Evolutionary conservation across 2,329 filamentous ascomycete genomes (phyloP).

Genomic region (Colletotrichum shisoi): DNA sequence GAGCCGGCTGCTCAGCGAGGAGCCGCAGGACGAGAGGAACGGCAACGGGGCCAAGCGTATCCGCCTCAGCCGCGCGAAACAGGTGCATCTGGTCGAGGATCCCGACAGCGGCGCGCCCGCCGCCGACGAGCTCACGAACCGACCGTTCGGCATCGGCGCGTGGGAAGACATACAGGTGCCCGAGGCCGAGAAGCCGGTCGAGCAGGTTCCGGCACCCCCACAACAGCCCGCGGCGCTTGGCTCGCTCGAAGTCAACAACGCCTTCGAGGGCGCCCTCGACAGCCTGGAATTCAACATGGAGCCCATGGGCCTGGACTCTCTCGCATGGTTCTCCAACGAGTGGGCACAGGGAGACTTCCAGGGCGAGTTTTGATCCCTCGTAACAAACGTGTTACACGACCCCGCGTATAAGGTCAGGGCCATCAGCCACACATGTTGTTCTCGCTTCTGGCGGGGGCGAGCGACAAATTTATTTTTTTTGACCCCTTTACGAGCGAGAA

Average conservation of each 20-base stretch:
- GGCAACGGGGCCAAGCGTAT: slow-evolving; percentile 26
- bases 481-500: not conserved
- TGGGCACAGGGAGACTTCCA: slow-evolving; percentile 36
- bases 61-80: slow-evolving; percentile 30
- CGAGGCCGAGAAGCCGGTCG: slow-evolving; percentile 29
- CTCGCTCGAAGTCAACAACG: slow-evolving; percentile 58
- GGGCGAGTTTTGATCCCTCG: slow-evolving; percentile 16
- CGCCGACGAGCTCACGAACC: slow-evolving; percentile 36
- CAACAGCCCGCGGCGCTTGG: slow-evolving; percentile 46
- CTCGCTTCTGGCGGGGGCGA: no score
- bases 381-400: not conserved
- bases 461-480: no score
- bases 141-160: slow-evolving; percentile 35
- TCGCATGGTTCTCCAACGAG: slow-evolving; percentile 37
- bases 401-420: no score
- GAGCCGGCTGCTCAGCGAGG: slow-evolving; percentile 47
- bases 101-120: slow-evolving; percentile 26
- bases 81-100: slow-evolving; percentile 36
- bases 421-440: not conserved
- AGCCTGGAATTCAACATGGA: slow-evolving; percentile 57
- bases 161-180: slow-evolving; percentile 38
- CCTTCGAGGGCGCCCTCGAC: slow-evolving; percentile 59
- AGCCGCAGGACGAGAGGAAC: slow-evolving; percentile 33
- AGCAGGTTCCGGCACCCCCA: slow-evolving; percentile 16
- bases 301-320: slow-evolving; percentile 53